These are phyloP conservation scores for Chytriomyces sp. DNA, from an alignment of 192 early-diverging fungal species.

Conservation along the genomic window DNA sequence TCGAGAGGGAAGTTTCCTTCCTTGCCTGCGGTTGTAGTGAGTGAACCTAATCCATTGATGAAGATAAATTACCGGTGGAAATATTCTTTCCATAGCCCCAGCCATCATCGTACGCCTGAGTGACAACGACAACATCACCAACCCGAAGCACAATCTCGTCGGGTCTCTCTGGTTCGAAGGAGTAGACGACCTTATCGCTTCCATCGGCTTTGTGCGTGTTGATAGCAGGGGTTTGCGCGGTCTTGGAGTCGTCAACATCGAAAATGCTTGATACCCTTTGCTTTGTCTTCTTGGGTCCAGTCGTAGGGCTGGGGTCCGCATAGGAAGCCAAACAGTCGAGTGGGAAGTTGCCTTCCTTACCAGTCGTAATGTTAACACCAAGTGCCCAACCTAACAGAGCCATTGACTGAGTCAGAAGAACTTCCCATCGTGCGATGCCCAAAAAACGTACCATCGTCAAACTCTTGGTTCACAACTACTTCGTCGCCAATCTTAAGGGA, in stretches of 20 bases:
- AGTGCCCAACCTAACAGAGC: slow-evolving; percentile 90
- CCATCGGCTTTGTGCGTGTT: background rate
- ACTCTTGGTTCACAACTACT: background rate
- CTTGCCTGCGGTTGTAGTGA: slow-evolving; percentile 46
- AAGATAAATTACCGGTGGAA: slow-evolving; percentile 69
- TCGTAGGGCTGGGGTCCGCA: no score
- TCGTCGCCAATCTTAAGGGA: background rate
- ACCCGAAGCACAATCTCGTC: slow-evolving; percentile 13
- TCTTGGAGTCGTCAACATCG: no score
- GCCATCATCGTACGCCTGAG: slow-evolving; percentile 27
- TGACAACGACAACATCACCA: slow-evolving; percentile 12
- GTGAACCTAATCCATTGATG: no score
- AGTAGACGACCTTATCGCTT: background rate
- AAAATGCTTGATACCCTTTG: no score
- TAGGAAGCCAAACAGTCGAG: slow-evolving; percentile 70
- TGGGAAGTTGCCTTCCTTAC: slow-evolving; percentile 77
- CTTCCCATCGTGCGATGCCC: no score
- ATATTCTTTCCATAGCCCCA: slow-evolving; percentile 60
- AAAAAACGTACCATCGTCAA: no score
- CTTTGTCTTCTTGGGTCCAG: no score
- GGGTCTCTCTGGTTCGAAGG: background rate
- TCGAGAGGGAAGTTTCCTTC: slow-evolving; percentile 55
- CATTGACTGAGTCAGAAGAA: no score
- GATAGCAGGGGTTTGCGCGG: no score
- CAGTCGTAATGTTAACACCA: slow-evolving; percentile 73